A percentile compares a stretch with the other conserved stretches of the same genome.
These are phyloP conservation scores for Castanea crenata DNA, from an alignment of 306 rosid genomes.

Conservation along the genomic window DNA sequence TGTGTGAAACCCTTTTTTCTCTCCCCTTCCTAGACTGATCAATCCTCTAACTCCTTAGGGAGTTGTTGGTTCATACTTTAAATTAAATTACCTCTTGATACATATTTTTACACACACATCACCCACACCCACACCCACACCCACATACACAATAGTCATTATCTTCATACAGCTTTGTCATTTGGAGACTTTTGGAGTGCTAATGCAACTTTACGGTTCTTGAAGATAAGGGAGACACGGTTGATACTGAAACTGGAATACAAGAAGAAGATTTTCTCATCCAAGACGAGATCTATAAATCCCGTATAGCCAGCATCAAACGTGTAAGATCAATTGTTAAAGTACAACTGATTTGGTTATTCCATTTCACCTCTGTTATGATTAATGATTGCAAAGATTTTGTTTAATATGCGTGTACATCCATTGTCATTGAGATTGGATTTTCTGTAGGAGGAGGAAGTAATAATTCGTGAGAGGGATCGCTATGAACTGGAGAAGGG, in stretches of 20 bases:
- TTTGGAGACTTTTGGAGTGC: conserved; percentile 15
- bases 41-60: background rate
- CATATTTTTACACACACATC: background rate
- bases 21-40: background rate
- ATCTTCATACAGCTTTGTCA: conserved; percentile 7
- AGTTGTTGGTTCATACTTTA: conserved; percentile 9
- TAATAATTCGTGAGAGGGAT: conserved; percentile 84
- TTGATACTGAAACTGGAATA: conserved; percentile 66
- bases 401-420: background rate
- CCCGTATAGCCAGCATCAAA: conserved; percentile 90
- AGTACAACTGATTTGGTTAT: conserved; percentile 11
- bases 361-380: conserved; percentile 4
- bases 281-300: conserved; percentile 91
- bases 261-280: conserved; percentile 74
- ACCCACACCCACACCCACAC: background rate
- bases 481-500: conserved; percentile 94
- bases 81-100: conserved; percentile 11
- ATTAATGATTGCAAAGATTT: background rate
- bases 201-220: conserved; percentile 14
- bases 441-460: conserved; percentile 79
- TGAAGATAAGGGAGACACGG: conserved; percentile 76
- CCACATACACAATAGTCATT: background rate
- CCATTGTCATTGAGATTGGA: conserved; percentile 6
- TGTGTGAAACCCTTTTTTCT: background rate
- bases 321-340: conserved; percentile 53